A percentile compares a stretch with the other conserved stretches of the same genome.
phyloP scores from a whole-genome alignment of 805 yeast species.

The Schizosaccharomyces japonicus region DNA sequence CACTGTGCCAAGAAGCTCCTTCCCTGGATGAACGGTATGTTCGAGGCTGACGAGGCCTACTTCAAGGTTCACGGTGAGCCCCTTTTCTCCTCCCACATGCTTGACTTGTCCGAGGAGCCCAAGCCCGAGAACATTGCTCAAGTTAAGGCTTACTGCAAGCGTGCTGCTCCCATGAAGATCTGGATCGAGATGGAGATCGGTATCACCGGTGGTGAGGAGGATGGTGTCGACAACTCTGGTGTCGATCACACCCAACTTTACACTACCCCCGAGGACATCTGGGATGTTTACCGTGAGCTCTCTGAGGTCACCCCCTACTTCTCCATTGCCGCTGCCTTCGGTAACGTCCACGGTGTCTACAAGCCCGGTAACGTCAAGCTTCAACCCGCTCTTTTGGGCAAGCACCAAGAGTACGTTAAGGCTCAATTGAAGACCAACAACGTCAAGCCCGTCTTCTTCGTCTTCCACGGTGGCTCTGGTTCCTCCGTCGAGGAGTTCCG shows the following conservation, averaged over 20 bases:
- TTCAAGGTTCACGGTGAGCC: conserved; percentile 75
- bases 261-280: conserved; percentile 90
- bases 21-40: conserved; percentile 98
- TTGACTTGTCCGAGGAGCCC: conserved; percentile 87
- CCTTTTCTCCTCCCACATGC: conserved; percentile 95
- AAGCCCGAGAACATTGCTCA: conserved; percentile 88
- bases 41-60: conserved; percentile 86
- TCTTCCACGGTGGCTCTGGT: conserved; percentile 99
- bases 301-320: conserved; percentile 84
- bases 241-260: conserved; percentile 69
- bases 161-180: conserved; percentile 83
- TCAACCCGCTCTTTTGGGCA: conserved; percentile 80
- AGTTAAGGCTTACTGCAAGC: conserved; percentile 82
- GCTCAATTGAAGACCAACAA: conserved; percentile 31
- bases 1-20: conserved; percentile 96
- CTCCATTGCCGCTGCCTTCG: conserved; percentile 98
- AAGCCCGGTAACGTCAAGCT: conserved; percentile 94
- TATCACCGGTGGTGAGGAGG: conserved; percentile 99
- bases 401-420: conserved; percentile 78
- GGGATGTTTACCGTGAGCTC: conserved; percentile 71
- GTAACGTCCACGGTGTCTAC: conserved; percentile 99
- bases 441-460: conserved; percentile 68
- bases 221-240: conserved; percentile 96
- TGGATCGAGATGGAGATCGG: conserved; percentile 99
- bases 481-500: conserved; percentile 78